Percentiles rank a stretch among this genome's conserved stretches.
These are phyloP conservation scores for Paecilomyces fulvus DNA, from an alignment of 2,329 filamentous ascomycete genomes.

Conservation along the genomic window DNA sequence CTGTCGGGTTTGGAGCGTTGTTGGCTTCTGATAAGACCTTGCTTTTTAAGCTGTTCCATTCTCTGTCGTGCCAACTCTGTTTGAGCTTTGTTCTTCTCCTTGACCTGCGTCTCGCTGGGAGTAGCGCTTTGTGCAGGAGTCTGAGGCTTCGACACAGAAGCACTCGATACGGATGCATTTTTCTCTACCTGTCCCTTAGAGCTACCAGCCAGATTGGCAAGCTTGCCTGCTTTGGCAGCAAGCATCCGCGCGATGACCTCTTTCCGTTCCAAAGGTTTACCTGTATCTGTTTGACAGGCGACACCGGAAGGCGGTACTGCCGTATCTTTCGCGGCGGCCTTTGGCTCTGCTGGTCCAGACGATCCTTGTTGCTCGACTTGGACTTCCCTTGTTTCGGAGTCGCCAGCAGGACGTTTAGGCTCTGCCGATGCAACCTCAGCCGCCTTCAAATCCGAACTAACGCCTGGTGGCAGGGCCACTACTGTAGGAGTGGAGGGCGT, in stretches of 20 bases:
- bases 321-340: neutral
- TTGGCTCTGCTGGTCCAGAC: neutral
- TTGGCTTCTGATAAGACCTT: constrained; percentile 32
- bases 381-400: neutral
- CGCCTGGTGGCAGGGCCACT: neutral
- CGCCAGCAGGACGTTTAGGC: neutral
- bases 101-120: constrained; percentile 8
- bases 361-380: neutral
- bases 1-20: constrained; percentile 14
- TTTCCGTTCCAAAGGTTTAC: constrained; percentile 56
- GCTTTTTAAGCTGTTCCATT: constrained; percentile 63
- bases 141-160: constrained; percentile 6
- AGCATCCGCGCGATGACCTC: constrained; percentile 69
- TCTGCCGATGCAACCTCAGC: neutral
- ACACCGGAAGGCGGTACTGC: constrained; percentile 5
- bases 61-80: constrained; percentile 71
- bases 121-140: neutral
- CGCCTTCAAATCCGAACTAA: neutral
- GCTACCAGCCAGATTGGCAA: constrained; percentile 10
- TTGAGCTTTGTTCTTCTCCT: constrained; percentile 48
- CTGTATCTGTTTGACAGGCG: constrained; percentile 6
- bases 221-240: constrained; percentile 60
- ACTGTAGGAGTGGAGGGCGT: constrained; percentile 9
- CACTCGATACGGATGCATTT: constrained; percentile 4
- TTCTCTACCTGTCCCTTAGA: constrained; percentile 7